A percentile compares a stretch with the other conserved stretches of the same genome.
These are phyloP conservation scores for Chytridium lagenaria DNA, from an alignment of 371 early-diverging fungal species.

Conservation along the genomic window DNA sequence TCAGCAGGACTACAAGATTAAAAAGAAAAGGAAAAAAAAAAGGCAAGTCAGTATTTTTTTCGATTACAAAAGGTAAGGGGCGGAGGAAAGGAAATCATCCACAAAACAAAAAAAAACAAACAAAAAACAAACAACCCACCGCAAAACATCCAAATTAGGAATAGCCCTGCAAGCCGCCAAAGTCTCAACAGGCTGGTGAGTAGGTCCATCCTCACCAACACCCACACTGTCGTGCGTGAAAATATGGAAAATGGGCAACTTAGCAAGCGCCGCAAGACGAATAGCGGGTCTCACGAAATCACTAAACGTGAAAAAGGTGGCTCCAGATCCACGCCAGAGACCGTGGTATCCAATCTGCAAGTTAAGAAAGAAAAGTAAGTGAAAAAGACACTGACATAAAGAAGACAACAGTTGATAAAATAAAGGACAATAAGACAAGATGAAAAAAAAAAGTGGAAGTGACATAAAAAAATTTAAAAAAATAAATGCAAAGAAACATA, in stretches of 20 bases:
- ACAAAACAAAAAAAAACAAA: neutral
- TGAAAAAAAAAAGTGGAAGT: neutral
- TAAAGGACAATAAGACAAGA: constrained; percentile 1
- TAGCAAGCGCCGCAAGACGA: constrained; percentile 90
- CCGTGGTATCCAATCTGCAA: constrained; percentile 39
- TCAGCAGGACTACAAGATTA: constrained; percentile 93
- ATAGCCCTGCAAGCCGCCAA: constrained; percentile 92
- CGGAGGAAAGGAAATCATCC: neutral
- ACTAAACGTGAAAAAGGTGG: constrained; percentile 42
- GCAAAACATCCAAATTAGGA: constrained; percentile 76
- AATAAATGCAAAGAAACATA: constrained; percentile 1
- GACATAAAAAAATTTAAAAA: constrained; percentile 30
- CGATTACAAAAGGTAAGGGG: no score
- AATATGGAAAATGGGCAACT: constrained; percentile 91
- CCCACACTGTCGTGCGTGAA: constrained; percentile 99
- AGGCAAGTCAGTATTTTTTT: neutral
- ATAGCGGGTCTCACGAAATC: constrained; percentile 63
- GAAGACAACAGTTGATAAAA: constrained; percentile 28
- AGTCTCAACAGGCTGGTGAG: constrained; percentile 99
- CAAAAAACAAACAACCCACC: constrained; percentile 26
- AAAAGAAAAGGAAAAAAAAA: constrained; percentile 34
- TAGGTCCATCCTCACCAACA: constrained; percentile 98
- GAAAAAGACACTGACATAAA: neutral
- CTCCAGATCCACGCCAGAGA: constrained; percentile 37
- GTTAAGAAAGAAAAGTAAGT: constrained; percentile 14